phyloP scores from a whole-genome alignment of 2,329 filamentous ascomycete species.

The Sclerotinia sclerotiorum region DNA sequence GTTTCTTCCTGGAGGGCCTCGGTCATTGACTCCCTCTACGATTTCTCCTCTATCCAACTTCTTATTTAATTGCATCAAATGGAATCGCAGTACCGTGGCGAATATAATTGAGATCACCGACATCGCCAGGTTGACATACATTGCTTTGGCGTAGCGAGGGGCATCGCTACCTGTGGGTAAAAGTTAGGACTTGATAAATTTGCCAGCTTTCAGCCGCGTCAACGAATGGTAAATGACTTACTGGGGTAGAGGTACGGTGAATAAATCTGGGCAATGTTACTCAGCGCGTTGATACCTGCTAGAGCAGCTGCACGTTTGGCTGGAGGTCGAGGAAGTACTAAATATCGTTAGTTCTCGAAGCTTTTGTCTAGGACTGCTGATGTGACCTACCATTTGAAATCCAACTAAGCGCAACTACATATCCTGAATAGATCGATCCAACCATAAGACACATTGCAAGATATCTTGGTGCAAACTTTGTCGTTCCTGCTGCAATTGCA shows the following conservation, averaged over 20 bases:
- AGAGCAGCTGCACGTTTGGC: conserved; percentile 31
- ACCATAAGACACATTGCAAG: conserved; percentile 24
- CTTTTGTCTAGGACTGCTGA: not conserved
- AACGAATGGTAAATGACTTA: not conserved
- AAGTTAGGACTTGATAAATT: not conserved
- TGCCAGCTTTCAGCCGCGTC: too few species aligned
- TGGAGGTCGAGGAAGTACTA: conserved; percentile 41
- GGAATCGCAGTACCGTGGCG: conserved; percentile 61
- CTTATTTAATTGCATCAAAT: conserved; percentile 65
- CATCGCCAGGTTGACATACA: conserved; percentile 67
- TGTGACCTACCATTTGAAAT: conserved; percentile 55
- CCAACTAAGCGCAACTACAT: conserved; percentile 63
- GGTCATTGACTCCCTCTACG: conserved; percentile 44
- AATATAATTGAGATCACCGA: conserved; percentile 62
- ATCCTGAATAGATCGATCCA: conserved; percentile 10
- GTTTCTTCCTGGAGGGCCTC: not conserved
- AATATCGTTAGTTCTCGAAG: not conserved
- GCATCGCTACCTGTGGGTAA: conserved; percentile 3
- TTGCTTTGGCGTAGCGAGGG: conserved; percentile 45
- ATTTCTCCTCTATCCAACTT: conserved; percentile 62
- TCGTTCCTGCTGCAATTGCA: conserved; percentile 27
- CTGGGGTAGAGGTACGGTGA: conserved; percentile 53
- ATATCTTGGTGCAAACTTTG: conserved; percentile 30
- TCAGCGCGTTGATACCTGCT: conserved; percentile 29
- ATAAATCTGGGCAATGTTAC: conserved; percentile 66